Base-by-base conservation (phyloP, 257 asterid species). In the Jacaranda mimosifolia region DNA sequence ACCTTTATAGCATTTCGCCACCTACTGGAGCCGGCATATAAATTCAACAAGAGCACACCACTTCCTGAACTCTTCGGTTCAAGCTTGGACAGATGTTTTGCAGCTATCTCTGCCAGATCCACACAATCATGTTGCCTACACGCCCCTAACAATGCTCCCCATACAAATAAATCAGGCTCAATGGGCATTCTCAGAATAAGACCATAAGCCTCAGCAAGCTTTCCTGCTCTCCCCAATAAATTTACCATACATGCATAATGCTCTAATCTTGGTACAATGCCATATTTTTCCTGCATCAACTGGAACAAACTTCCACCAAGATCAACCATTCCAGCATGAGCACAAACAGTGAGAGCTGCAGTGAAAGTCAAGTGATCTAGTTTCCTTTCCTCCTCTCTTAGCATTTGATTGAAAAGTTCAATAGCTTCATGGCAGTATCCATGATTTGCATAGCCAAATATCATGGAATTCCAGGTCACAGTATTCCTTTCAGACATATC, bases 141-240 rank as follows among this genome's bases (percentile, higher is more conserved):
- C 0, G 95, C 93, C 79, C 97, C 97, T 75, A 92, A 78, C 21
- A 92, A 79, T 2, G 96, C 94, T 48, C 94, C 97, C 98, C 98
- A 92, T 35, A 88, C 90, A 49, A 88, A 89, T 8, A 46, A 64
- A 79, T 92, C 94, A 1, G 97, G 89, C 74, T 86, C 86, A 10
- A 78, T 59, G 1, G 90, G 84, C 91, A 92, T 92, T 52, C 73
- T 60, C 79, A 71, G 79, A 70, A 91, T 73, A 68, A 89, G 12
- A 57, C 18, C 83, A 74, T 89, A 85, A 9, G 97, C 97, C 85
- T 87, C 87, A 0, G 2, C 51, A 8, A 91, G 60, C 85, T 86
- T 85, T 64, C 96, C 96, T 9, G 88, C 92, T 82, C 86, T 79
- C 53, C 97, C 97, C 70, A 92, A 70, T 48, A 91, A 80, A 86